Base-by-base conservation (phyloP, 768 basidiomycete species). In the Trametes villosa region DNA sequence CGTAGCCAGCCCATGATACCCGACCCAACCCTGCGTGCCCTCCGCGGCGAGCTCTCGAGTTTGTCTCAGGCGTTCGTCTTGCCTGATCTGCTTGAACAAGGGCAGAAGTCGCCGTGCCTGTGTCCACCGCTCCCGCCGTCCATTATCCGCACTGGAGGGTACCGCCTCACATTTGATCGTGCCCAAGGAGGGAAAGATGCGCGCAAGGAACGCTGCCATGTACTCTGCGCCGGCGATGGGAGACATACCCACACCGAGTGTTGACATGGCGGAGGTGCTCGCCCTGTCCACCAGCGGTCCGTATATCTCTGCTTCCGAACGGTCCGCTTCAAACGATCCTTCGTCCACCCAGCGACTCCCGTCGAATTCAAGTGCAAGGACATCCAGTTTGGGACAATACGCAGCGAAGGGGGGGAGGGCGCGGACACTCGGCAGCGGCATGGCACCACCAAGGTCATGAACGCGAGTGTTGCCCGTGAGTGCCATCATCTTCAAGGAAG, bases 381-480 rank as follows among this genome's bases (percentile, higher is more conserved):
- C 11, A 1, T 20, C 2, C 3, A 65, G 48, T 9, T 27, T 4
- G 1, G 49, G 54, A 24, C 51, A 57, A 22, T 60, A 45, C 30
- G 18, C 31, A 11, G 58, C 55, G 54, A 65, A 49, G 20, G 54
- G 31, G 1, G 53, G 12, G 26, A 65, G 55, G 13, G 55, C 59
- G 18, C 29, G 34, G 24, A 65, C 20, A 22, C 54, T 60, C 20
- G 60, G 44, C 0, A 29, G 46, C n/a, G n/a, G n/a, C n/a, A n/a
- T n/a, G n/a, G n/a, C n/a, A n/a, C n/a, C n/a, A n/a, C n/a, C n/a
- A 7, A 38, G 6, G n/a, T 44, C 50, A 33, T 38, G 22, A 1
- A 17, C 26, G 31, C 24, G 22, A 34, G 18, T 15, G 9, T 29
- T 11, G 27, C 24, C 12, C 13, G 33, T 48, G 44, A 64, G 20